Conservation (phyloP, 495 filamentous ascomycete genomes). For the Trypethelium eluteriae region DNA sequence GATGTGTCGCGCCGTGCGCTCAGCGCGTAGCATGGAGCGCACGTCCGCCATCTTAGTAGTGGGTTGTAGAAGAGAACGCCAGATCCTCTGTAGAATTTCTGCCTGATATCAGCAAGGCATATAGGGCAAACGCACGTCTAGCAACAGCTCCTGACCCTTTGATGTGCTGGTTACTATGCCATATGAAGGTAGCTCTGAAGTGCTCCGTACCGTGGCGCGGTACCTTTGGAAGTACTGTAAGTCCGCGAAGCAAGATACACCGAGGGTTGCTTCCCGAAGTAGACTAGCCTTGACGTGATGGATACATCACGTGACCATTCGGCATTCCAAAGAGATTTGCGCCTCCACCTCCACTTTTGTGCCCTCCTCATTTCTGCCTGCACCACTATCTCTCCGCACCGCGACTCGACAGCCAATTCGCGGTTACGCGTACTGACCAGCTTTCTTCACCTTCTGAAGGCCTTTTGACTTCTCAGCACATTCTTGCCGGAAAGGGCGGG, state of each 20-base stretch:
- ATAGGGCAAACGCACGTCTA: too few species aligned
- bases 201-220: too few species aligned
- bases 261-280: background rate
- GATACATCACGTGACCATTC: background rate
- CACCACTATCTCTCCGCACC: background rate
- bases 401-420: background rate
- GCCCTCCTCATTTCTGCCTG: slow-evolving; percentile 4
- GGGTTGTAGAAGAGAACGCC: background rate
- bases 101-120: too few species aligned
- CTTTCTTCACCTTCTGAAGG: background rate
- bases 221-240: too few species aligned
- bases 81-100: too few species aligned
- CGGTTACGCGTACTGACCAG: slow-evolving; percentile 1
- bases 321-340: slow-evolving; percentile 11
- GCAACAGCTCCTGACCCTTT: too few species aligned
- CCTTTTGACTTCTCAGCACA: background rate
- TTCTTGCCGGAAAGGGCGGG: background rate
- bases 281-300: background rate
- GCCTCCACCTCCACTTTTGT: slow-evolving; percentile 5
- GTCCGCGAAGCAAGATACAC: too few species aligned
- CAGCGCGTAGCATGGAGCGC: slow-evolving; percentile 70
- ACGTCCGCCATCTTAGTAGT: slow-evolving; percentile 64
- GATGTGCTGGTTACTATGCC: too few species aligned
- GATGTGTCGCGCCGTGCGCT: slow-evolving; percentile 69
- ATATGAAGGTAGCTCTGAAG: too few species aligned